A percentile compares a stretch with the other conserved stretches of the same genome.
Conservation (phyloP, 257 asterid species). For the Paraleonurus japonicus region DNA sequence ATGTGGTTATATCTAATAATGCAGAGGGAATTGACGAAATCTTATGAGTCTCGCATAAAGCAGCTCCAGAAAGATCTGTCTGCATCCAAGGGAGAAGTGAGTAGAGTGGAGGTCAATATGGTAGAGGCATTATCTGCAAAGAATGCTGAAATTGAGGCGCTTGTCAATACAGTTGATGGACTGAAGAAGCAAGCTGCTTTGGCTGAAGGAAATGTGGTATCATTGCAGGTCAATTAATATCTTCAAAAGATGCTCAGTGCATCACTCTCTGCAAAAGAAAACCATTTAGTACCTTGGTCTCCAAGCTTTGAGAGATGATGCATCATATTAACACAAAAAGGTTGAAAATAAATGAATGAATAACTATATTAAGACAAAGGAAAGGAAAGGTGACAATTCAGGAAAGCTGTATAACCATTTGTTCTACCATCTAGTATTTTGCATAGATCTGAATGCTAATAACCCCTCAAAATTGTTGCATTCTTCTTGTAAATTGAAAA, state of each 20-base stretch:
- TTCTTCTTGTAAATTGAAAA: constrained; percentile 15
- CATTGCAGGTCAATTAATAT: constrained; percentile 69
- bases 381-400: constrained; percentile 15
- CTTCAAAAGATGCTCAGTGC: constrained; percentile 12
- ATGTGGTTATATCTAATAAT: constrained; percentile 25
- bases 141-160: constrained; percentile 95
- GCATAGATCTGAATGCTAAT: constrained; percentile 17
- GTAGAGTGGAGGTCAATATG: constrained; percentile 78
- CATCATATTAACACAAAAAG: background rate
- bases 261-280: constrained; percentile 12
- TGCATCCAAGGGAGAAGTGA: constrained; percentile 76
- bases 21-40: constrained; percentile 95
- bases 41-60: constrained; percentile 75
- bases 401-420: background rate
- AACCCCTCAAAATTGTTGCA: constrained; percentile 4
- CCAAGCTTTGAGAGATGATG: constrained; percentile 5
- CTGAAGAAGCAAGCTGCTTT: constrained; percentile 91
- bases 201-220: constrained; percentile 86
- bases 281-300: constrained; percentile 10
- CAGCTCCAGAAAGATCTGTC: constrained; percentile 82
- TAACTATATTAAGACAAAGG: background rate
- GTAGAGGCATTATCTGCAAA: constrained; percentile 88
- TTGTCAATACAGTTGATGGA: constrained; percentile 66
- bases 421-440: constrained; percentile 8
- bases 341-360: background rate